Percentiles rank a stretch among this genome's conserved stretches.
These are phyloP conservation scores for Poterioochromonas sp. DNA, from an alignment of 352 stramenopile species.

Conservation along the genomic window DNA sequence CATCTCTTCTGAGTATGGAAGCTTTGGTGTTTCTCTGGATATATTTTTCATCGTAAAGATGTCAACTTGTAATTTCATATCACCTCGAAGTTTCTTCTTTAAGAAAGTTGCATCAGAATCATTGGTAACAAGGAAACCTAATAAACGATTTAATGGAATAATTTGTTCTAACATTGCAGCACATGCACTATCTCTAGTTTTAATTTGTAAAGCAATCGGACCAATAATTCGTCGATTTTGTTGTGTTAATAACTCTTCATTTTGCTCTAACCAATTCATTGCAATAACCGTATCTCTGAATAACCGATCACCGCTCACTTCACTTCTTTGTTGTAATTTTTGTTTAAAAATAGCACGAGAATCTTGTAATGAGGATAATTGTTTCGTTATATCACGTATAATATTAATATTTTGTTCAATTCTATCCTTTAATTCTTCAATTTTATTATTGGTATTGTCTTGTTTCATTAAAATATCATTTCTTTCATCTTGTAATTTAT, in stretches of 20 bases:
- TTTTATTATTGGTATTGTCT: constrained; percentile 6
- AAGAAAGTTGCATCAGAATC: too few species aligned
- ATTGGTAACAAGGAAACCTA: not conserved
- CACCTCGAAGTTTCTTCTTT: not conserved
- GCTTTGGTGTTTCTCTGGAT: not conserved
- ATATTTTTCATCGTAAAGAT: constrained; percentile 2
- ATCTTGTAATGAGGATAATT: not conserved
- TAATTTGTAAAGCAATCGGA: not conserved
- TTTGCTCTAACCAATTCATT: constrained; percentile 1
- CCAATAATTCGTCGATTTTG: not conserved
- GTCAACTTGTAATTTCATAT: not conserved
- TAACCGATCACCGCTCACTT: not conserved
- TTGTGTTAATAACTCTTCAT: not conserved
- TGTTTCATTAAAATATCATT: not conserved
- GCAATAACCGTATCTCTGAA: not conserved
- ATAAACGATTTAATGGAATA: not conserved
- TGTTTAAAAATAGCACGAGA: not conserved
- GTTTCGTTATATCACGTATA: not conserved
- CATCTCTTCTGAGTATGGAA: not conserved
- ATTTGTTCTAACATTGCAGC: not conserved
- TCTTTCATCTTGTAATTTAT: not conserved
- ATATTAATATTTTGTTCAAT: constrained; percentile 35
- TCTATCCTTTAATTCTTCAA: constrained; percentile 25
- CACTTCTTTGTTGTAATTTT: not conserved
- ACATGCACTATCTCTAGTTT: not conserved